Conservation (phyloP, 306 rosid species). For the Erythrophleum fordii region DNA sequence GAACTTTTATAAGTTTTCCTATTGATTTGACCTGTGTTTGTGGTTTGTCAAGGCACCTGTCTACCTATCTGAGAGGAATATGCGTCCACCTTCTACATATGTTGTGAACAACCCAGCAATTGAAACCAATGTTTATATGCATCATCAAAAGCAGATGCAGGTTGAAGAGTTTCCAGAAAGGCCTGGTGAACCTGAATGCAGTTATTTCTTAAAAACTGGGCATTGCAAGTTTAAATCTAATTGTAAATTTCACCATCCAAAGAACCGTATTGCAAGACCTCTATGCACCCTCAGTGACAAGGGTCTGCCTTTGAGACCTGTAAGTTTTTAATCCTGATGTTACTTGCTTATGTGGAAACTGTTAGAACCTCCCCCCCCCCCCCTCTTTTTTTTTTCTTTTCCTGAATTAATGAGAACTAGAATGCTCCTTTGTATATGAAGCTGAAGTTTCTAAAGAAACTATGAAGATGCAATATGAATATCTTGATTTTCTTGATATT, state of each 20-base stretch:
- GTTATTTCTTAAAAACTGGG: slow-evolving; percentile 85
- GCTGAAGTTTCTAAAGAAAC: not conserved
- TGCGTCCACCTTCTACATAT: slow-evolving; percentile 66
- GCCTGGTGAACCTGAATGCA: slow-evolving; percentile 95
- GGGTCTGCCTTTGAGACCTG: slow-evolving; percentile 97
- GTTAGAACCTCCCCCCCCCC: too few relatives aligned
- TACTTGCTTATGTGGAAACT: not conserved
- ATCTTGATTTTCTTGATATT: not conserved
- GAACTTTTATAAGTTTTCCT: slow-evolving; percentile 21
- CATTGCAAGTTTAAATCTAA: slow-evolving; percentile 79
- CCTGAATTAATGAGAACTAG: not conserved
- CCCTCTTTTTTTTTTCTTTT: too few relatives aligned
- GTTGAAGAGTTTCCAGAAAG: slow-evolving; percentile 81
- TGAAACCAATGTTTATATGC: slow-evolving; percentile 61
- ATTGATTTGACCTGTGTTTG: slow-evolving; percentile 26
- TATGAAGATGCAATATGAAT: not conserved
- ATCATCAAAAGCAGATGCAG: slow-evolving; percentile 54
- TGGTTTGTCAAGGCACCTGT: slow-evolving; percentile 69
- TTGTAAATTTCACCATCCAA: slow-evolving; percentile 97
- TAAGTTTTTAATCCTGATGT: slow-evolving; percentile 50
- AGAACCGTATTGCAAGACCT: slow-evolving; percentile 55
- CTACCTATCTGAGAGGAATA: slow-evolving; percentile 66
- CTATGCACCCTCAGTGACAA: slow-evolving; percentile 73
- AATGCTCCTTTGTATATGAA: not conserved
- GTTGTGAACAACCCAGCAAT: slow-evolving; percentile 57